Conservation (phyloP, 345 rosid species). For the Passiflora organensis region DNA sequence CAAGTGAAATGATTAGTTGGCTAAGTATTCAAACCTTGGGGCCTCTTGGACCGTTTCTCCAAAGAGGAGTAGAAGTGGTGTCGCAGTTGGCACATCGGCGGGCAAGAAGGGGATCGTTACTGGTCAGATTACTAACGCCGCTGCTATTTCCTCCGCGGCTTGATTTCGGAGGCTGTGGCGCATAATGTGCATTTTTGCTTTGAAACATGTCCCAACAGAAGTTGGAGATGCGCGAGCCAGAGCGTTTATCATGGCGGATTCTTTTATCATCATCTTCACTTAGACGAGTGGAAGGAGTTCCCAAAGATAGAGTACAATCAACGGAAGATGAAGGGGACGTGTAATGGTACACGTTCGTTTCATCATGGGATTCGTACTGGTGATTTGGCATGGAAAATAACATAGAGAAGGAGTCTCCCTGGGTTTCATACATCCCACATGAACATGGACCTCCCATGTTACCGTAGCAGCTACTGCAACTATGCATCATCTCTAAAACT, state of each 20-base stretch:
- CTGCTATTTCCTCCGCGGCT: slow-evolving; percentile 25
- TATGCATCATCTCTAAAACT: slow-evolving; percentile 35
- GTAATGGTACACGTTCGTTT: slow-evolving; percentile 31
- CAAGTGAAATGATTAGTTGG: background rate
- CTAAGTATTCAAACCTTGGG: no score
- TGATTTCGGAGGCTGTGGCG: slow-evolving; percentile 21
- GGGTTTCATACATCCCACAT: slow-evolving; percentile 41
- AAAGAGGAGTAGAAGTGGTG: slow-evolving; percentile 82
- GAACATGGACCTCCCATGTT: slow-evolving; percentile 55
- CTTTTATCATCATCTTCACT: slow-evolving; percentile 41
- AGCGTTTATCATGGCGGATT: slow-evolving; percentile 27
- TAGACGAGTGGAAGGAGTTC: slow-evolving; percentile 80
- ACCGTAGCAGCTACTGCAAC: slow-evolving; percentile 42
- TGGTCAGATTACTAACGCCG: slow-evolving; percentile 12
- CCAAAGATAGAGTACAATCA: slow-evolving; percentile 81
- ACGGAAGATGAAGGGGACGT: slow-evolving; percentile 46
- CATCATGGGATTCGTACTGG: slow-evolving; percentile 28
- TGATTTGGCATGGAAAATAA: slow-evolving; percentile 41
- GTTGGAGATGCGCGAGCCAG: slow-evolving; percentile 36
- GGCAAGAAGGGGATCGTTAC: slow-evolving; percentile 46
- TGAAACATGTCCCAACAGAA: slow-evolving; percentile 55
- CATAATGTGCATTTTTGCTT: slow-evolving; percentile 28
- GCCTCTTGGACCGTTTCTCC: slow-evolving; percentile 66
- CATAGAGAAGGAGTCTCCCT: slow-evolving; percentile 43
- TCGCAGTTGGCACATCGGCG: slow-evolving; percentile 94